Conservation (phyloP, 768 basidiomycete genomes). For the Mycena metata region DNA sequence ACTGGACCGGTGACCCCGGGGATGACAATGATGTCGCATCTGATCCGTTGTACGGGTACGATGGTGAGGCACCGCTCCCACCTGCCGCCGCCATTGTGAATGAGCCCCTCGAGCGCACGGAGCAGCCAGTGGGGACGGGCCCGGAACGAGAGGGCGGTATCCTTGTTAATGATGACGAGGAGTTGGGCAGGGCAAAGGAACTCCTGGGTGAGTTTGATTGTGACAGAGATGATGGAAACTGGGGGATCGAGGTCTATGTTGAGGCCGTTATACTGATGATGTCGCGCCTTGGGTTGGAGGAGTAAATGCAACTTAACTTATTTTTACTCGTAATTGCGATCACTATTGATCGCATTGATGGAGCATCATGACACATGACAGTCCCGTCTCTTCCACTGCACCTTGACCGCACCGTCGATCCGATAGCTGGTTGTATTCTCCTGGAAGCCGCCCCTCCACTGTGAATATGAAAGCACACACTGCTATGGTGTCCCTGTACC, state of each 20-base stretch:
- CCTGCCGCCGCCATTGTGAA: not conserved
- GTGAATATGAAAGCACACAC: too few species aligned
- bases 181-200: not conserved
- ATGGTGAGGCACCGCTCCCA: not conserved
- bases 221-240: slow-evolving; percentile 10
- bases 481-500: too few species aligned
- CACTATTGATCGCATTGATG: too few species aligned
- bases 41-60: too few species aligned
- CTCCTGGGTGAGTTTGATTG: not conserved
- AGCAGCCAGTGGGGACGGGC: not conserved
- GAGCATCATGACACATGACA: too few species aligned
- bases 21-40: slow-evolving; percentile 17
- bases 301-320: too few species aligned
- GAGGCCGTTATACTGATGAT: slow-evolving; percentile 3
- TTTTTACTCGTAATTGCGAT: too few species aligned
- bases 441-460: too few species aligned
- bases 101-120: not conserved
- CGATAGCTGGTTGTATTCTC: too few species aligned
- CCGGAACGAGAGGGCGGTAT: not conserved
- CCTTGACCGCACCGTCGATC: too few species aligned
- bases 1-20: slow-evolving; percentile 44
- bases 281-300: not conserved
- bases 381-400: too few species aligned
- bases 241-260: slow-evolving; percentile 8
- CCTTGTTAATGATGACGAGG: slow-evolving; percentile 4